phyloP scores from a whole-genome alignment of 164 flowering plant species.

The Aristolochia contorta region DNA sequence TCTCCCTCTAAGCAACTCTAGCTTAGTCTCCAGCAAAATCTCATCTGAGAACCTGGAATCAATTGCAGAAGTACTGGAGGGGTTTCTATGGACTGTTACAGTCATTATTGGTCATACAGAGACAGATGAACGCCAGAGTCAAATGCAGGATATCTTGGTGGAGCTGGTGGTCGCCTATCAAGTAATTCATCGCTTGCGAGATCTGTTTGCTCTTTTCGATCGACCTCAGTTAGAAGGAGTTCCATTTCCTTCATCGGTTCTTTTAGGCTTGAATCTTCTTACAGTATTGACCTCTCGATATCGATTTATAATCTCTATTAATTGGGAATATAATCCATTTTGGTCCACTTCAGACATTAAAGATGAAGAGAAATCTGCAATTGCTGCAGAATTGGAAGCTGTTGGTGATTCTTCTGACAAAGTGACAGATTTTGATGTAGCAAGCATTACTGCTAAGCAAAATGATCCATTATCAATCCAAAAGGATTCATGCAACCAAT shows the following conservation, averaged over 20 bases:
- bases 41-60: slow-evolving; percentile 60
- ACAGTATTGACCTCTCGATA: slow-evolving; percentile 57
- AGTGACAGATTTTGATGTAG: slow-evolving; percentile 15
- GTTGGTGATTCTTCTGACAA: slow-evolving; percentile 24
- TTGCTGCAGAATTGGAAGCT: slow-evolving; percentile 13
- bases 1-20: slow-evolving; percentile 27
- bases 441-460: slow-evolving; percentile 2
- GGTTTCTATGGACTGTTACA: slow-evolving; percentile 61
- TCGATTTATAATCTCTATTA: slow-evolving; percentile 32
- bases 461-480: background rate
- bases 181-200: slow-evolving; percentile 73
- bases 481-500: slow-evolving; percentile 20
- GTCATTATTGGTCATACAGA: slow-evolving; percentile 50
- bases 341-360: slow-evolving; percentile 12
- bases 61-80: slow-evolving; percentile 68
- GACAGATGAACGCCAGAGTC: slow-evolving; percentile 56
- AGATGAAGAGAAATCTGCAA: slow-evolving; percentile 16
- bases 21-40: slow-evolving; percentile 30
- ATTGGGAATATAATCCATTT: slow-evolving; percentile 45
- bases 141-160: slow-evolving; percentile 77
- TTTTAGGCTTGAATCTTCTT: slow-evolving; percentile 62
- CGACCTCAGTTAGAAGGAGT: slow-evolving; percentile 94
- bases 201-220: slow-evolving; percentile 89
- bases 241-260: slow-evolving; percentile 79
- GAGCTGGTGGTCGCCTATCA: slow-evolving; percentile 81